These are phyloP conservation scores for Ampelocalamus luodianensis DNA, from an alignment of 176 grass and related monocot genomes.

Conservation along the genomic window DNA sequence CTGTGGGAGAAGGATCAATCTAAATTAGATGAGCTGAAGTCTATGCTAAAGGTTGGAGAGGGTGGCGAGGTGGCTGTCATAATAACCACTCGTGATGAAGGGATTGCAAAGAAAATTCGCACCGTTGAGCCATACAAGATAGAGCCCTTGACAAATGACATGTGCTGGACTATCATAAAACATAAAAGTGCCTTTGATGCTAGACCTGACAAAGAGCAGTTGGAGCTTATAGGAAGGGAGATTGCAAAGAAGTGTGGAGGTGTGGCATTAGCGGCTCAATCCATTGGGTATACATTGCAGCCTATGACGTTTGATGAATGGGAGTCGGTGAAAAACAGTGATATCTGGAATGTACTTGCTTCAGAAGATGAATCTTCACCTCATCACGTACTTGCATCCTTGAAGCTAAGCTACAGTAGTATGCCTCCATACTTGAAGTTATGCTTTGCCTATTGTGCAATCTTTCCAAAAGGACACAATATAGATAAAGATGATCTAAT, in stretches of 20 bases:
- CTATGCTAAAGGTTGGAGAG: not conserved
- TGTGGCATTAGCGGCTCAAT: conserved; percentile 44
- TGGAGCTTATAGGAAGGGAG: not conserved
- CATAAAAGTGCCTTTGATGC: not conserved
- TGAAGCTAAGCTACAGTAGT: conserved; percentile 23
- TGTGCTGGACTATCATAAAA: conserved; percentile 45
- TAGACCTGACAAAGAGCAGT: not conserved
- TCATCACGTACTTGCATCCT: conserved; percentile 15
- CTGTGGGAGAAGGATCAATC: conserved; percentile 1
- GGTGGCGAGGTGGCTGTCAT: not conserved
- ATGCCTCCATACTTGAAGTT: conserved; percentile 12
- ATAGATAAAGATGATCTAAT: conserved; percentile 44
- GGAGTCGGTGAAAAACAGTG: not conserved
- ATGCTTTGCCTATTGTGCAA: conserved; percentile 41
- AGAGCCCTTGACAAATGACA: not conserved
- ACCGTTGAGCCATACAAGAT: conserved; percentile 16
- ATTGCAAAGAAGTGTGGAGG: conserved; percentile 43
- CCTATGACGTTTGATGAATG: not conserved
- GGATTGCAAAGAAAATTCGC: not conserved
- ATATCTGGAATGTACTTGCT: conserved; percentile 14
- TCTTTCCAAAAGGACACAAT: conserved; percentile 24
- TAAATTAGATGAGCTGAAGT: not conserved
- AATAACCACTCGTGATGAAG: conserved; percentile 31
- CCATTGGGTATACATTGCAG: conserved; percentile 32
- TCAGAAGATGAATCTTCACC: not conserved